phyloP scores from a whole-genome alignment of 1,284 basidiomycete species.

The Apiotrichum gracile region DNA sequence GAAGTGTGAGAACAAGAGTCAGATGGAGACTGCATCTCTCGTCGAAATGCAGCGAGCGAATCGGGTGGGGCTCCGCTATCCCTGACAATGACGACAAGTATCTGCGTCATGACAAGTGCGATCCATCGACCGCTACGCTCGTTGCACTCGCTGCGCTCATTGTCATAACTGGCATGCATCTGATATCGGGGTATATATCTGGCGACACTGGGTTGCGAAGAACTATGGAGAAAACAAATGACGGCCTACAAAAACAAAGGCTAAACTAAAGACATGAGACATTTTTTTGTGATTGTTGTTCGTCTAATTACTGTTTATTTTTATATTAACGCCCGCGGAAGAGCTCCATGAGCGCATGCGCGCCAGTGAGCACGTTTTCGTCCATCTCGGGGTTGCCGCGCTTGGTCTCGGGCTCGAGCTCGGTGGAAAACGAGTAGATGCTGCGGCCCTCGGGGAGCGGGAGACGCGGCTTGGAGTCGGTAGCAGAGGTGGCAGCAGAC shows the following conservation, averaged over 20 bases:
- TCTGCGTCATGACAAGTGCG: too few relatives aligned
- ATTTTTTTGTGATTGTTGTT: not conserved
- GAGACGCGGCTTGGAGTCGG: conserved; percentile 8
- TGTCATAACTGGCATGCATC: conserved; percentile 1
- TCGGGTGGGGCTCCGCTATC: too few relatives aligned
- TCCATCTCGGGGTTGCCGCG: conserved; percentile 20
- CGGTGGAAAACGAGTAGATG: conserved; percentile 21
- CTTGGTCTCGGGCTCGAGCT: conserved; percentile 20
- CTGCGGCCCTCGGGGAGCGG: conserved; percentile 17
- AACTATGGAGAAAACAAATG: not conserved
- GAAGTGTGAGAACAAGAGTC: too few relatives aligned
- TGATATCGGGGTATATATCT: not conserved
- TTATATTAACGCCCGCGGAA: conserved; percentile 10
- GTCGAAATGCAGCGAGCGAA: too few relatives aligned
- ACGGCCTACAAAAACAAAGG: not conserved
- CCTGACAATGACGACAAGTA: too few relatives aligned
- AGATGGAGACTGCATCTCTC: too few relatives aligned
- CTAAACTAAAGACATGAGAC: not conserved
- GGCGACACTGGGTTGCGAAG: not conserved
- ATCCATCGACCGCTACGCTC: too few relatives aligned
- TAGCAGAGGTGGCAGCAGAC: not conserved
- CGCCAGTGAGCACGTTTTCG: conserved; percentile 18
- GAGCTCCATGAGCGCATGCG: conserved; percentile 21
- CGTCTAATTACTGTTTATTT: not conserved
- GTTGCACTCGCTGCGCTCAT: not conserved